Evolutionary conservation across 73 alveolate species (phyloP).

Genomic region (Stentor coeruleus): DNA sequence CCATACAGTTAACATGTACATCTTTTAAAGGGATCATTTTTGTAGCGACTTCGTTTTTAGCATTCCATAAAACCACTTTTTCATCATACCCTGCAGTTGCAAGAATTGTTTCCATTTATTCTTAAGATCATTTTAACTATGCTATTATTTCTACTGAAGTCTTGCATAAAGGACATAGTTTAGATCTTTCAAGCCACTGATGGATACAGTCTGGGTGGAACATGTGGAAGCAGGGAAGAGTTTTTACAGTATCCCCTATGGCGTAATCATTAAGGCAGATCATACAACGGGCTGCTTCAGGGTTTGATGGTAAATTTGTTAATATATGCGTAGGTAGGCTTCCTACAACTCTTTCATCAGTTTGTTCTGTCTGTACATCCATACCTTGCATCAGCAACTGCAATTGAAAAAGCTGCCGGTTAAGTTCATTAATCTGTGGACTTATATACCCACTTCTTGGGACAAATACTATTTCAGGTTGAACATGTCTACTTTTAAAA

Average conservation of each 20-base stretch:
- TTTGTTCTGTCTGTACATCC: not conserved
- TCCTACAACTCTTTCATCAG: not conserved
- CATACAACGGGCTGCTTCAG: conserved; percentile 30
- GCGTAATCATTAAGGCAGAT: conserved; percentile 32
- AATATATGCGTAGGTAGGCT: conserved; percentile 8
- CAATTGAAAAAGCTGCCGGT: not conserved
- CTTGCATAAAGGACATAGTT: conserved; percentile 45
- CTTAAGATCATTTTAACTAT: not conserved
- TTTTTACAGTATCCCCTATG: conserved; percentile 30
- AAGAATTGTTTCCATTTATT: conserved; percentile 47
- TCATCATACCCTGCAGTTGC: conserved; percentile 90
- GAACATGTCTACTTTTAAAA: not conserved
- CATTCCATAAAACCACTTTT: conserved; percentile 72
- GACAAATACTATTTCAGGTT: not conserved
- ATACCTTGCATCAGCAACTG: not conserved
- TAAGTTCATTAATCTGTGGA: not conserved
- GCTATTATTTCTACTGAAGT: conserved; percentile 30
- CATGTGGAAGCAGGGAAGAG: conserved; percentile 40
- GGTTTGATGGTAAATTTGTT: conserved; percentile 2
- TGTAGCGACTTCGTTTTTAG: conserved; percentile 48
- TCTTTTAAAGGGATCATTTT: conserved; percentile 65
- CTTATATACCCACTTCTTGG: not conserved
- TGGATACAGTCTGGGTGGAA: conserved; percentile 37
- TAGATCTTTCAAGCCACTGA: conserved; percentile 39
- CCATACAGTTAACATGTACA: conserved; percentile 70